Evolutionary conservation across 805 yeast species (phyloP).

Genomic region (Barnettozyma sp.): DNA sequence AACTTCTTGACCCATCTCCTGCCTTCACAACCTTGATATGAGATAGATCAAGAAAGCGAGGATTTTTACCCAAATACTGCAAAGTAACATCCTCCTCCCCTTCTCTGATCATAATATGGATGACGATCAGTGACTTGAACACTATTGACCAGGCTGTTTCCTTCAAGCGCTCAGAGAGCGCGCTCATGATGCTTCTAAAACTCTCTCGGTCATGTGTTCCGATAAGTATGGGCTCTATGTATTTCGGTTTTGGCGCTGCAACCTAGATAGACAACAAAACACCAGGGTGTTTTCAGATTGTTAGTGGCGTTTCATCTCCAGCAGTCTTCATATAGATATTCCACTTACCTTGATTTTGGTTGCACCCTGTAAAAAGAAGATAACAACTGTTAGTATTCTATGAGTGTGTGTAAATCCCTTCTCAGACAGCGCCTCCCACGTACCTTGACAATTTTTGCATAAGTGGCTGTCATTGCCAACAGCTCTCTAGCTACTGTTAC

Average conservation of each 20-base stretch:
- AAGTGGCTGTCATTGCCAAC: too few species aligned
- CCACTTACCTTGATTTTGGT: conserved; percentile 48
- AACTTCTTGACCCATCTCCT: conserved; percentile 43
- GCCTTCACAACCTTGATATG: conserved; percentile 28
- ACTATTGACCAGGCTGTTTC: conserved; percentile 90
- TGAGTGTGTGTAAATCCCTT: too few species aligned
- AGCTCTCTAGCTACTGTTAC: too few species aligned
- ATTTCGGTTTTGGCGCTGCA: conserved; percentile 98
- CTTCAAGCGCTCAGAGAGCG: conserved; percentile 53
- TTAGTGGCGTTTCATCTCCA: too few species aligned
- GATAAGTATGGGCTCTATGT: conserved; percentile 82
- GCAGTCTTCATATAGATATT: too few species aligned
- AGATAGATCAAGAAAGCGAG: conserved; percentile 44
- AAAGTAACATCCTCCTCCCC: conserved; percentile 78
- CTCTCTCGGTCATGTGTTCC: conserved; percentile 36
- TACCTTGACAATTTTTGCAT: conserved; percentile 67
- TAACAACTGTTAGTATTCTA: too few species aligned
- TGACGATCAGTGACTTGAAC: conserved; percentile 75
- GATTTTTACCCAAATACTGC: conserved; percentile 45
- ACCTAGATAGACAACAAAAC: conserved; percentile 35
- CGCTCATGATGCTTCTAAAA: conserved; percentile 61
- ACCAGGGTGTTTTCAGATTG: too few species aligned
- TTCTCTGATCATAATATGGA: conserved; percentile 89
- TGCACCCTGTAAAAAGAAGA: conserved; percentile 45
- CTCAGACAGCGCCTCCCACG: too few species aligned